Base-by-base conservation (phyloP, 495 filamentous ascomycete genomes). In the Penicillium desertorum region DNA sequence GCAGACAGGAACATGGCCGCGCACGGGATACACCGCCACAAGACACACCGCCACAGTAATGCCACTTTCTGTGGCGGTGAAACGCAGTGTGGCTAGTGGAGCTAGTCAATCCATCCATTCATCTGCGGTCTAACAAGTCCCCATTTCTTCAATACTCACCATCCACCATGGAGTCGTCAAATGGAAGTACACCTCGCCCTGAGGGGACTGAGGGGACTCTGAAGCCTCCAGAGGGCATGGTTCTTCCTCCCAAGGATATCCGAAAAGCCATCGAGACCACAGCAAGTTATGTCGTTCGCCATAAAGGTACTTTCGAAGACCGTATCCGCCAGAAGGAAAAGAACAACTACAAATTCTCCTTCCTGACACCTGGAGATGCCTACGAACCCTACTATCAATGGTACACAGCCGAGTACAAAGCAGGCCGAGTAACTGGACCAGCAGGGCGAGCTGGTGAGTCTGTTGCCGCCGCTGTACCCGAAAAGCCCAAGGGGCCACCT, bases 331-430 rank as follows among this genome's bases (percentile, higher is more conserved):
- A 95, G 50, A 94, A 93, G 72, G 87, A 95, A 65, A 83, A 84
- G 60, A 83, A 83, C 54, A 95, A 95, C 68, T 86, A 90, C 5
- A 96, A 95, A 67, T 94, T 98, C 74, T 91, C 88, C 50, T 98
- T 98, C 72, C 77, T 97, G 30, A 84, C 79, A 67, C 64, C 79
- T n/a, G 80, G 82, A 67, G 95, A 98, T 75, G 81, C 91, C 0
- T 98, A 97, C 76, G 83, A 87, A 57, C 77, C 87, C 10, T 98
- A 88, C 76, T 98, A 96, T 67, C 76, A 83, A 72, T 98, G 94
- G 94, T 85, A 39, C n/a, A 39, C n/a, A 3, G 36, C 36, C 36
- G 36, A 39, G 36, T 39, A 39, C 16, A 39, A 17, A 39, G 36
- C 36, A 17, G 36, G 36, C 7, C 36, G 36, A 39, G 36, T 39